A percentile compares a stretch with the other conserved stretches of the same genome.
phyloP scores from a whole-genome alignment of 306 rosid genomes.

The Arachis hypogaea region DNA sequence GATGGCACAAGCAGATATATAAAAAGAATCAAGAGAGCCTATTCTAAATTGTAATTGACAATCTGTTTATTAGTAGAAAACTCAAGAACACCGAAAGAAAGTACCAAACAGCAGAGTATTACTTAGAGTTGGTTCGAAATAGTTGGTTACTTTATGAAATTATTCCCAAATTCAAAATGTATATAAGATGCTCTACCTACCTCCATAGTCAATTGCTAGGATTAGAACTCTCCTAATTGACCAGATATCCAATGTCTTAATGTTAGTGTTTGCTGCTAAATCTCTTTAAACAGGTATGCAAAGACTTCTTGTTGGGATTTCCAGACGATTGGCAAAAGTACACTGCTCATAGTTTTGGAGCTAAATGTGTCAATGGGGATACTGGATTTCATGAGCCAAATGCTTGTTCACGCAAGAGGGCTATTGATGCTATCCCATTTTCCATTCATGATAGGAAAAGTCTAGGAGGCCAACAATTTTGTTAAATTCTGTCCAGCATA shows the following conservation, averaged over 20 bases:
- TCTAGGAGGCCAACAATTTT: too few species aligned
- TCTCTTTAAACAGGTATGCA: conserved; percentile 52
- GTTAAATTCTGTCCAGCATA: too few species aligned
- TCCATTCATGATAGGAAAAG: conserved; percentile 7
- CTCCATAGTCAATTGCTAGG: background rate
- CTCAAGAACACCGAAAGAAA: background rate
- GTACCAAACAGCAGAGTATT: background rate
- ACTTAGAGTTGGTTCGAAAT: background rate
- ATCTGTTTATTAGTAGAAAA: too few species aligned
- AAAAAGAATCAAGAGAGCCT: too few species aligned
- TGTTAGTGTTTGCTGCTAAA: background rate
- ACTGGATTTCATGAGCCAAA: conserved; percentile 38
- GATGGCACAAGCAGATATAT: too few species aligned
- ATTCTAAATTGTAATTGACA: too few species aligned
- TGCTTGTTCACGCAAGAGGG: conserved; percentile 17
- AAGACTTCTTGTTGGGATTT: conserved; percentile 65
- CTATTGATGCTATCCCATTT: conserved; percentile 21
- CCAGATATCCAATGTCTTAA: background rate
- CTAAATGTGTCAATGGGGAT: background rate
- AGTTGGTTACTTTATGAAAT: background rate
- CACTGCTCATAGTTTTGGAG: conserved; percentile 27
- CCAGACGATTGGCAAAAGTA: conserved; percentile 74
- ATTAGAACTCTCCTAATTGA: background rate
- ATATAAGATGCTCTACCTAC: background rate
- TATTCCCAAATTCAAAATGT: background rate